Conservation (phyloP, 163 green algal genomes). For the Trebouxia gelatinosa region DNA sequence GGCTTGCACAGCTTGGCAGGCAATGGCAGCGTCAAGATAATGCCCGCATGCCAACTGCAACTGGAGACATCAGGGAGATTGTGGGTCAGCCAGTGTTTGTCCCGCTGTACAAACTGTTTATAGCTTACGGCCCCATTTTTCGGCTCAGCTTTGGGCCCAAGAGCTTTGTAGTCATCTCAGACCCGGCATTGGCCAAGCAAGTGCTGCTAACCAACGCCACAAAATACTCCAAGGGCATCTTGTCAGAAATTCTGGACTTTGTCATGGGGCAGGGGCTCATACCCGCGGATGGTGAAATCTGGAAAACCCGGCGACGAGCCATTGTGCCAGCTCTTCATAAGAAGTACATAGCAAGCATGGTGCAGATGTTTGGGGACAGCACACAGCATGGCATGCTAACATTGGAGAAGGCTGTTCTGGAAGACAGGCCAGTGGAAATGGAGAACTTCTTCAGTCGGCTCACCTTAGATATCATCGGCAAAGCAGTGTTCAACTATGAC, state of each 20-base stretch:
- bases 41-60: conserved; percentile 72
- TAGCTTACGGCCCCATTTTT: conserved; percentile 79
- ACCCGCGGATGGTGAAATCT: conserved; percentile 86
- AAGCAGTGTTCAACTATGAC: conserved; percentile 97
- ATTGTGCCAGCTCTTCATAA: conserved; percentile 85
- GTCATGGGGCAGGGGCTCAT: conserved; percentile 89
- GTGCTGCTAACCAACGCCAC: conserved; percentile 79
- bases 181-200: conserved; percentile 79
- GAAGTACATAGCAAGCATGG: conserved; percentile 71
- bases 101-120: conserved; percentile 88
- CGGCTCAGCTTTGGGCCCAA: conserved; percentile 89
- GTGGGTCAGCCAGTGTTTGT: conserved; percentile 94
- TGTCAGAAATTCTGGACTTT: conserved; percentile 90
- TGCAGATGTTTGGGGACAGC: conserved; percentile 82
- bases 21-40: conserved; percentile 62
- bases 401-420: conserved; percentile 42
- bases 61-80: conserved; percentile 86
- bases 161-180: conserved; percentile 86
- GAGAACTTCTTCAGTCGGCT: conserved; percentile 93
- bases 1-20: conserved; percentile 67
- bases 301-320: conserved; percentile 60
- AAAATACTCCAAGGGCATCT: conserved; percentile 90
- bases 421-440: conserved; percentile 76
- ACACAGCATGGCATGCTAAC: conserved; percentile 57
- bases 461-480: conserved; percentile 94